Evolutionary conservation across 1,139 yeast genomes (phyloP).

Genomic region (Hyphopichia khmerensis): DNA sequence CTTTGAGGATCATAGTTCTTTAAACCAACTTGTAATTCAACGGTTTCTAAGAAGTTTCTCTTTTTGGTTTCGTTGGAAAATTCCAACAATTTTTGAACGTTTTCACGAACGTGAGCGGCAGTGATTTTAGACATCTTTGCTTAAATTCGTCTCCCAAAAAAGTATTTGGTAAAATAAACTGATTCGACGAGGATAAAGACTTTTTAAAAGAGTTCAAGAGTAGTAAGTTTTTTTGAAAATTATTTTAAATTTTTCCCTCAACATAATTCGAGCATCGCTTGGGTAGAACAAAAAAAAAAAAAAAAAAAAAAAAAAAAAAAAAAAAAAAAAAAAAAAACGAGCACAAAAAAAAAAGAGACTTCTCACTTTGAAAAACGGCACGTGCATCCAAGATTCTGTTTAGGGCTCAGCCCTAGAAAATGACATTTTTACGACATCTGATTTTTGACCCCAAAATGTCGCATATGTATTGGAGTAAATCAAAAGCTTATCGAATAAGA

Average conservation of each 20-base stretch:
- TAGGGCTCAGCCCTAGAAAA: conserved; percentile 1
- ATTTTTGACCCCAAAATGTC: not conserved
- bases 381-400: not conserved
- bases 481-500: not conserved
- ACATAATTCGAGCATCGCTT: not conserved
- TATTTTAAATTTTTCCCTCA: conserved; percentile 1
- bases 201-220: not conserved
- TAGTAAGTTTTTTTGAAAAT: not conserved
- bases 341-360: too few relatives aligned
- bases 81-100: conserved; percentile 90
- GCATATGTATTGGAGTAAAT: not conserved
- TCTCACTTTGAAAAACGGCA: not conserved
- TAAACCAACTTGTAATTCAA: conserved; percentile 99
- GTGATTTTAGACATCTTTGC: conserved; percentile 87
- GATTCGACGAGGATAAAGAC: conserved; percentile 53
- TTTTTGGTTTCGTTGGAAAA: conserved; percentile 94
- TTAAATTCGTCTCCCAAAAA: conserved; percentile 66
- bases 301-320: not conserved
- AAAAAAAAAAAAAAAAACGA: not conserved
- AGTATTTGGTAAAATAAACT: conserved; percentile 43
- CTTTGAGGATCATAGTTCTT: conserved; percentile 99
- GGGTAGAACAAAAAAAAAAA: not conserved
- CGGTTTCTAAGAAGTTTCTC: conserved; percentile 99
- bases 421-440: not conserved
- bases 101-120: conserved; percentile 91